Evolutionary conservation across 2,329 filamentous ascomycete species (phyloP).

Genomic region (Sporothrix brasiliensis): DNA sequence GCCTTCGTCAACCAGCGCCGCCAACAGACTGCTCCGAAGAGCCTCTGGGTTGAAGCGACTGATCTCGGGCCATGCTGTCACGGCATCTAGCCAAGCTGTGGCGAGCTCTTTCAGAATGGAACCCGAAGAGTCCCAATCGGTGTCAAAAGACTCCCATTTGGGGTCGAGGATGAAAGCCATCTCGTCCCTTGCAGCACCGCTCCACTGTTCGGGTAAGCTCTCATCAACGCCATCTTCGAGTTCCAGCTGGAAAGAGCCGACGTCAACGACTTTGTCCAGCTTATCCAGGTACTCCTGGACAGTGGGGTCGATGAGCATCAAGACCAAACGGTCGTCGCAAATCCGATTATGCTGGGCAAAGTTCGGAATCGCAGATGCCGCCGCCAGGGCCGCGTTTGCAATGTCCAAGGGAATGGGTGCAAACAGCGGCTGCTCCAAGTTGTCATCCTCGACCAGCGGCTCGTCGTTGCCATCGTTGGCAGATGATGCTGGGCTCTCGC

Average conservation of each 20-base stretch:
- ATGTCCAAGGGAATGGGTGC: background rate
- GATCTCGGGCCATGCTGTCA: background rate
- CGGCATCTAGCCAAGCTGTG: background rate
- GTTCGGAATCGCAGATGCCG: background rate
- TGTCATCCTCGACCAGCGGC: background rate
- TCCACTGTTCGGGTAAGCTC: background rate
- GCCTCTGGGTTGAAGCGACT: background rate
- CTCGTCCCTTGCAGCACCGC: background rate
- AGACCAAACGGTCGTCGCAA: background rate
- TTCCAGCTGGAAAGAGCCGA: background rate
- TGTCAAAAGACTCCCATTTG: background rate
- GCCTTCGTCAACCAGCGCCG: background rate
- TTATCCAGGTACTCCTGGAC: background rate
- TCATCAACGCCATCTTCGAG: background rate
- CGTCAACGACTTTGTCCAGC: background rate
- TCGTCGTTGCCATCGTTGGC: background rate
- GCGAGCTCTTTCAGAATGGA: background rate
- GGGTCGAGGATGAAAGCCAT: background rate
- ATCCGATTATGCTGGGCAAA: conserved; percentile 5
- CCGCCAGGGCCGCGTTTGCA: background rate
- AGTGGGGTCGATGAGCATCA: background rate
- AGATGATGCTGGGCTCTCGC: conserved; percentile 1
- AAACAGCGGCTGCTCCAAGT: background rate
- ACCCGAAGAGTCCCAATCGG: background rate
- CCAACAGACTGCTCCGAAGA: background rate